Base-by-base conservation (phyloP, 768 basidiomycete genomes). In the Scleroderma citrinum region DNA sequence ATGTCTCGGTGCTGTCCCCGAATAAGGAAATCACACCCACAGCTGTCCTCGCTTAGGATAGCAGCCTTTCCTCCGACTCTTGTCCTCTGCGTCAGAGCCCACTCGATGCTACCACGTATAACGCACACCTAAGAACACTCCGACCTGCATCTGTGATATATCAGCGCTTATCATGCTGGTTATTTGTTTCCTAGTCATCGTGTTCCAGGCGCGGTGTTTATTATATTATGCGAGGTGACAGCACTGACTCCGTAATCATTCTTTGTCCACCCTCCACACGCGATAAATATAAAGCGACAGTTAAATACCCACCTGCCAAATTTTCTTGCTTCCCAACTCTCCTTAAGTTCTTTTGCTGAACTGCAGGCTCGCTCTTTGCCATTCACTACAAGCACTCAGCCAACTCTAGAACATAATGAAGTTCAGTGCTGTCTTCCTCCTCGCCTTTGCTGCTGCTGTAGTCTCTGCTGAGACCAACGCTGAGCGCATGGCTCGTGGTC, bases 391-490 rank as follows among this genome's bases (percentile, higher is more conserved):
- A 13, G 12, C 20, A 17, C 19, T 17, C 43, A 40, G 20, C 45
- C 23, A 38, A 51, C 42, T 48, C 23, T n/a, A 44, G 41, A 44
- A 21, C 47, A 62, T 40, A 45, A 66, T 66, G 65, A 66, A 61
- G 59, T 58, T 68, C 57, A 30, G 60, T 26, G 41, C 49, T 20
- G 43, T 61, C 46, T 53, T 75, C 53, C 62, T 75, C 44, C 53
- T 77, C 47, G 59, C 69, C 40, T 66, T 70, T 20, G 63, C 67
- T 12, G 71, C 65, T 34, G 63, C 71, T 34, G 48, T 61, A 8
- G 70, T 69, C 53, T 70, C 68, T n/a, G 66, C 68, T 12, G 74
- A 76, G 46, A 75, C 76, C 42, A 82, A 82, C 46, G 80, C 73
- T 0, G 51, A 72, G 12, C 77, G 81, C 32, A 51, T 83, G 38